A percentile compares a stretch with the other conserved stretches of the same genome.
These are phyloP conservation scores for Rhodotorula diobovata DNA, from an alignment of 768 basidiomycete species.

Conservation along the genomic window DNA sequence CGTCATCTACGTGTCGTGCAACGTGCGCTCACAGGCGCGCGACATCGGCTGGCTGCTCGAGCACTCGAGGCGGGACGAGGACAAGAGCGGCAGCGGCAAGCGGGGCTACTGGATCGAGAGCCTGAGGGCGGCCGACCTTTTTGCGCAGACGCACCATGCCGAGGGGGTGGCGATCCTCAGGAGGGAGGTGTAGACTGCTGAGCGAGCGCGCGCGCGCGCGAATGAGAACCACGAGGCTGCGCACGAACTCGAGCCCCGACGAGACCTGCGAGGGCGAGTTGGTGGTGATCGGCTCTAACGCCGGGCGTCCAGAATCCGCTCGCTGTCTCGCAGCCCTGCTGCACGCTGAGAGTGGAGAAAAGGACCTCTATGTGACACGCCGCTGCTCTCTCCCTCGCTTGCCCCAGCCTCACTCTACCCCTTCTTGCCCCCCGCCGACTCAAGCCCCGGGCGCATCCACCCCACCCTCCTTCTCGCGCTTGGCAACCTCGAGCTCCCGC, in stretches of 20 bases:
- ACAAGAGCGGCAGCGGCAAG: conserved; percentile 47
- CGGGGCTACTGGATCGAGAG: conserved; percentile 72
- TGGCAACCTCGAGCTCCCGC: conserved; percentile 17
- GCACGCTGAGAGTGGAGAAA: too few species aligned
- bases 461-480: conserved; percentile 10
- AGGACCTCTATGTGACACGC: not conserved
- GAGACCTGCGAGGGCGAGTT: not conserved
- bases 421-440: not conserved
- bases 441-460: not conserved
- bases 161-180: conserved; percentile 59
- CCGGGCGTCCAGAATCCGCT: too few species aligned
- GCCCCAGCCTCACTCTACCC: not conserved
- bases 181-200: conserved; percentile 30
- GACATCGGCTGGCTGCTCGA: conserved; percentile 70
- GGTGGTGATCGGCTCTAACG: too few species aligned
- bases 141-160: conserved; percentile 93
- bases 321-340: too few species aligned
- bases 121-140: conserved; percentile 83
- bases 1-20: conserved; percentile 52
- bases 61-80: conserved; percentile 52
- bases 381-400: not conserved
- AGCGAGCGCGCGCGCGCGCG: too few species aligned
- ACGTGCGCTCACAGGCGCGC: conserved; percentile 49
- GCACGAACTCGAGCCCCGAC: too few species aligned
- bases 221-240: too few species aligned